Conservation (phyloP, 2,329 filamentous ascomycete species). For the Erysiphe pulchra region DNA sequence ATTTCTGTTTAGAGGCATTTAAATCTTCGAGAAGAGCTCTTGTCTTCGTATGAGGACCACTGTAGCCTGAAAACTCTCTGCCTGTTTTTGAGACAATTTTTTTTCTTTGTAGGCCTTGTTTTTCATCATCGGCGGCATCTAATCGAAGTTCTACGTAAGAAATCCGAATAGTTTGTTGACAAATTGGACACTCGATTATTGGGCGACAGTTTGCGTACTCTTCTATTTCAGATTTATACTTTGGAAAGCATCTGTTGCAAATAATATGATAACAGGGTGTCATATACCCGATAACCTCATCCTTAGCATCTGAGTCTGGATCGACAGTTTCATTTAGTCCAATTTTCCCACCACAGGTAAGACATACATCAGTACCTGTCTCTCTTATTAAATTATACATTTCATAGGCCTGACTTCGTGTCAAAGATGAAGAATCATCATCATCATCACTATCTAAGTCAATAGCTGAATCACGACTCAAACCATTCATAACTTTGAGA, state of each 20-base stretch:
- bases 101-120: slow-evolving; percentile 6
- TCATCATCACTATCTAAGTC: slow-evolving; percentile 56
- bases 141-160: slow-evolving; percentile 41
- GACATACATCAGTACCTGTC: slow-evolving; percentile 50
- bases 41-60: slow-evolving; percentile 80
- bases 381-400: slow-evolving; percentile 68
- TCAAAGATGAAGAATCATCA: slow-evolving; percentile 26
- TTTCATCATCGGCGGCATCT: slow-evolving; percentile 11
- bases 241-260: slow-evolving; percentile 45
- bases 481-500: slow-evolving; percentile 51
- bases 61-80: slow-evolving; percentile 41
- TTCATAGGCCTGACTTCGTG: slow-evolving; percentile 53
- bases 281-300: slow-evolving; percentile 49
- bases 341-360: slow-evolving; percentile 40
- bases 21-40: slow-evolving; percentile 56
- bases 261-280: slow-evolving; percentile 71
- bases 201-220: slow-evolving; percentile 17
- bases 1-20: slow-evolving; percentile 34
- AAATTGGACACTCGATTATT: slow-evolving; percentile 35
- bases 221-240: slow-evolving; percentile 28
- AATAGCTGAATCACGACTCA: slow-evolving; percentile 66
- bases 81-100: slow-evolving; percentile 20
- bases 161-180: slow-evolving; percentile 34
- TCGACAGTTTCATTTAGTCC: slow-evolving; percentile 29
- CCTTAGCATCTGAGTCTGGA: slow-evolving; percentile 25